Percentiles rank a stretch among this genome's conserved stretches.
These are phyloP conservation scores for Beauveria australis DNA, from an alignment of 2,329 filamentous ascomycete species.

Conservation along the genomic window DNA sequence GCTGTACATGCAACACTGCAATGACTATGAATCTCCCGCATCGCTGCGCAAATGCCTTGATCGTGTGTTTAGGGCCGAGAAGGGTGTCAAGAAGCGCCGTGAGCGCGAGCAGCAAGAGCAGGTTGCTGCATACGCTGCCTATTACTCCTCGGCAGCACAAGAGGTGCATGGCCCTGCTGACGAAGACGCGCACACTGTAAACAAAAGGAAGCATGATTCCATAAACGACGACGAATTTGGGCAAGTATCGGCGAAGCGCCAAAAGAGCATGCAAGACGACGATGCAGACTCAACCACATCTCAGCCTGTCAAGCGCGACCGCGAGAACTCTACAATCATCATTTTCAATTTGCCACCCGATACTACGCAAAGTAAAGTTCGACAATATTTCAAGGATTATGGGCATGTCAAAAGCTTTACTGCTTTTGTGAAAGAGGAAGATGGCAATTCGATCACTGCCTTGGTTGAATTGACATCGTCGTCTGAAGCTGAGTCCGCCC, in stretches of 20 bases:
- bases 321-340: slow-evolving; percentile 81
- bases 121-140: slow-evolving; percentile 41
- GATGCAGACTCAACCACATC: slow-evolving; percentile 15
- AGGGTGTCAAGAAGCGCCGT: slow-evolving; percentile 54
- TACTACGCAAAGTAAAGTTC: slow-evolving; percentile 62
- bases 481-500: slow-evolving; percentile 73
- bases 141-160: slow-evolving; percentile 21
- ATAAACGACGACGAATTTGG: slow-evolving; percentile 31
- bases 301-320: slow-evolving; percentile 60
- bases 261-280: slow-evolving; percentile 38
- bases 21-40: slow-evolving; percentile 77
- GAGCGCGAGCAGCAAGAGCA: slow-evolving; percentile 57
- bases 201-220: slow-evolving; percentile 69
- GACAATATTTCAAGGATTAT: slow-evolving; percentile 87
- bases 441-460: slow-evolving; percentile 58
- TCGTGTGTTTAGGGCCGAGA: slow-evolving; percentile 60
- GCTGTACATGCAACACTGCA: slow-evolving; percentile 70
- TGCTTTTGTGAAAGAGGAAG: slow-evolving; percentile 52
- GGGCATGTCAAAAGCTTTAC: slow-evolving; percentile 75
- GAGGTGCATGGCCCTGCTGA: slow-evolving; percentile 20
- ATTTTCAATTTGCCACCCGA: slow-evolving; percentile 67
- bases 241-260: slow-evolving; percentile 58
- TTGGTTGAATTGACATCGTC: slow-evolving; percentile 76
- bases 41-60: slow-evolving; percentile 68
- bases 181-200: slow-evolving; percentile 30